Evolutionary conservation across 768 basidiomycete species (phyloP).

Genomic region (Vararia minispora): DNA sequence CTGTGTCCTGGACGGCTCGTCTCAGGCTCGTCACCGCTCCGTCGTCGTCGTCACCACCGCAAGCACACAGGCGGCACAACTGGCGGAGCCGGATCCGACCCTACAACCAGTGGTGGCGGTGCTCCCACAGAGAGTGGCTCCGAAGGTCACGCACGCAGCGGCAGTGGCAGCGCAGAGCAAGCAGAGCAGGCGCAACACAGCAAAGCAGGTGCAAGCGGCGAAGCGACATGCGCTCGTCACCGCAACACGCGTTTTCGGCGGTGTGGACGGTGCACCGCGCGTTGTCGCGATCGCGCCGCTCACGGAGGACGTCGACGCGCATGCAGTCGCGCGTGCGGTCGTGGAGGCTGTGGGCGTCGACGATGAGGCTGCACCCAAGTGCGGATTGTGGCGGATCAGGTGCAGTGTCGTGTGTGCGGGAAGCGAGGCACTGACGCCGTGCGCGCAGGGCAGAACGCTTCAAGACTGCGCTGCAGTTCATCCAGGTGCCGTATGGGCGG

Average conservation of each 20-base stretch:
- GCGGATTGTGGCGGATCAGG: conserved; percentile 64
- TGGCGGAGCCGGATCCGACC: no score
- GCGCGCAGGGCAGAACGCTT: conserved; percentile 67
- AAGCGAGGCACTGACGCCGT: no score
- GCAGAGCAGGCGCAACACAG: conserved; percentile 70
- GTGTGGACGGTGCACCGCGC: conserved; percentile 69
- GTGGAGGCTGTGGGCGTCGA: conserved; percentile 46
- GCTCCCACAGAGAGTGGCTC: no score
- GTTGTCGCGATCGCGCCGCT: conserved; percentile 86
- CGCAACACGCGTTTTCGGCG: conserved; percentile 68
- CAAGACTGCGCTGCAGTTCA: conserved; percentile 84
- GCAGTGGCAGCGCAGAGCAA: conserved; percentile 57
- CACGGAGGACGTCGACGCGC: conserved; percentile 49
- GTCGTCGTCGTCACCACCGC: no score
- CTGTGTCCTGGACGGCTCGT: no score
- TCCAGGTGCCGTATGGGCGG: conserved; percentile 58
- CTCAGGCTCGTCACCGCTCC: no score
- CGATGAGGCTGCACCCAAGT: conserved; percentile 36
- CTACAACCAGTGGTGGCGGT: no score
- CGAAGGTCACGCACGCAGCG: conserved; percentile 37
- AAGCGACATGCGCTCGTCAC: conserved; percentile 62
- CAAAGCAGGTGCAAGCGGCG: conserved; percentile 69
- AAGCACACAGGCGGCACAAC: no score
- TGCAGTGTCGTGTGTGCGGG: conserved; percentile 24
- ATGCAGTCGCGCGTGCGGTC: conserved; percentile 42